phyloP scores from a whole-genome alignment of 192 early-diverging fungal species.

The Linnemannia hyalina region DNA sequence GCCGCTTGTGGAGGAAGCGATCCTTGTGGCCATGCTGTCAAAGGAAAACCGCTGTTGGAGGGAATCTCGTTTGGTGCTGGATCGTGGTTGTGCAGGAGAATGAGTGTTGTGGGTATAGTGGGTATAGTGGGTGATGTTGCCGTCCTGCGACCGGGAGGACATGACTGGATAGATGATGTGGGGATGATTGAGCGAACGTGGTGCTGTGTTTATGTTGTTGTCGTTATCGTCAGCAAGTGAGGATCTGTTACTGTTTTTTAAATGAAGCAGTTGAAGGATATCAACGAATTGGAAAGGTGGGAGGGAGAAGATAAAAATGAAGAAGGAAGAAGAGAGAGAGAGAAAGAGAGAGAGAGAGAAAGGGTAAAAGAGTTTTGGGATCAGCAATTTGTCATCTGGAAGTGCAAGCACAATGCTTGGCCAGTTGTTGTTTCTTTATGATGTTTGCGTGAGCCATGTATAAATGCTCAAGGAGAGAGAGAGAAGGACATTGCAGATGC shows the following conservation, averaged over 20 bases:
- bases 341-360: not conserved
- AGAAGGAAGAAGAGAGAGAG: not conserved
- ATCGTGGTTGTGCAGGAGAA: not conserved
- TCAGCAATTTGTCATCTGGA: constrained; percentile 3
- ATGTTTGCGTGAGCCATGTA: not conserved
- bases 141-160: not conserved
- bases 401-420: constrained; percentile 1
- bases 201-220: not conserved
- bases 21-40: not conserved
- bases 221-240: not conserved
- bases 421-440: not conserved
- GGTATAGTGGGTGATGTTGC: not conserved
- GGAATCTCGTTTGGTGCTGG: constrained; percentile 4
- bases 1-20: not conserved
- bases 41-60: not conserved
- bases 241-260: not conserved
- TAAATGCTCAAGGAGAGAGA: not conserved
- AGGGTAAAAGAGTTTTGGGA: not conserved
- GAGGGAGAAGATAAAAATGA: not conserved
- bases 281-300: not conserved
- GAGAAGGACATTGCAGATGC: not conserved
- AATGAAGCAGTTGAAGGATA: not conserved
- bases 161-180: constrained; percentile 36
- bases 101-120: not conserved
- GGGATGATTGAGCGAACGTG: constrained; percentile 15